Conservation (phyloP, 768 basidiomycete genomes). For the Tulasnella sp. region DNA sequence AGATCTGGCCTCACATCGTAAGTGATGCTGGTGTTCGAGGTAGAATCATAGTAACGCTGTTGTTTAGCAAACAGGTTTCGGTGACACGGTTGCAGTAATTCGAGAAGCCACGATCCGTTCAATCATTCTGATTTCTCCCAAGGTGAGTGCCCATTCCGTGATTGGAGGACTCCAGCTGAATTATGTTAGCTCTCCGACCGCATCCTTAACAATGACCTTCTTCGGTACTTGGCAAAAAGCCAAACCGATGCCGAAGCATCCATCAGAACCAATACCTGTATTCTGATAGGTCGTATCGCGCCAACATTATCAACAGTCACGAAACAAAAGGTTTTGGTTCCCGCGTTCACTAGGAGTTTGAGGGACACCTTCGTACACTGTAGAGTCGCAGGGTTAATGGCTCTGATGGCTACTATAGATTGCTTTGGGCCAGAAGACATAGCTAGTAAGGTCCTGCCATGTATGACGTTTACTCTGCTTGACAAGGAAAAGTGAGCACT, state of each 20-base stretch:
- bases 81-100: constrained; percentile 86
- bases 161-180: neutral
- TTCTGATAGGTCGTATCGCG: constrained; percentile 83
- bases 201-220: constrained; percentile 89
- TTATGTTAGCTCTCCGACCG: constrained; percentile 63
- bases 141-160: constrained; percentile 35
- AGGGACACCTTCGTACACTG: constrained; percentile 90
- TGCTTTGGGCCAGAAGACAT: constrained; percentile 81
- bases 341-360: constrained; percentile 79
- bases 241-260: constrained; percentile 89
- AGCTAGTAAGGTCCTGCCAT: constrained; percentile 80
- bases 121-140: constrained; percentile 69
- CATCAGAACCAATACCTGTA: constrained; percentile 94
- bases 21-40: constrained; percentile 21
- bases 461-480: constrained; percentile 61
- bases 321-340: constrained; percentile 91
- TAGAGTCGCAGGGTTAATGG: constrained; percentile 87
- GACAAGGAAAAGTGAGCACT: constrained; percentile 80
- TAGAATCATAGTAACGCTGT: neutral
- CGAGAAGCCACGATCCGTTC: constrained; percentile 90
- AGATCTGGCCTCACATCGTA: constrained; percentile 88
- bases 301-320: constrained; percentile 77
- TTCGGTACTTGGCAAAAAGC: constrained; percentile 82
- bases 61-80: constrained; percentile 81
- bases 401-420: constrained; percentile 87